These are phyloP conservation scores for Cyphellophora europaea DNA, from an alignment of 2,329 filamentous ascomycete species.

Conservation along the genomic window DNA sequence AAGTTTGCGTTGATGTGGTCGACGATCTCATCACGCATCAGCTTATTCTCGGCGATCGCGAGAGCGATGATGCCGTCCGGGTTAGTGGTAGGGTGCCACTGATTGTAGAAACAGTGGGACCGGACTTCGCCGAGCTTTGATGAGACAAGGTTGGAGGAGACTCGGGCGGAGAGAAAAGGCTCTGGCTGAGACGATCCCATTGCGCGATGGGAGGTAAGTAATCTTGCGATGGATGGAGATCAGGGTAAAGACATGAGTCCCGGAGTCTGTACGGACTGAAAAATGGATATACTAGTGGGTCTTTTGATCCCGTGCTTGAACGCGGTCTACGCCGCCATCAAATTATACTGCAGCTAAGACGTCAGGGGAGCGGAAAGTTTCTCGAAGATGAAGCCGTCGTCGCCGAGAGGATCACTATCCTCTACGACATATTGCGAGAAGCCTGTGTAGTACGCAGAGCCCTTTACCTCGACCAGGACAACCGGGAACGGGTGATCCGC, in stretches of 20 bases:
- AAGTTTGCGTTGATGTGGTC: slow-evolving; percentile 10
- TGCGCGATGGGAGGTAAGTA: no score
- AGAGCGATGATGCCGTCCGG: slow-evolving; percentile 12
- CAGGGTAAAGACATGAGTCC: no score
- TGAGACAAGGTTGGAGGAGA: slow-evolving; percentile 6
- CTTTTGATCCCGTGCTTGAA: no score
- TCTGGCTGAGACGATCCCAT: no score
- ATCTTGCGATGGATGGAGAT: no score
- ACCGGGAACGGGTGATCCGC: slow-evolving; percentile 2
- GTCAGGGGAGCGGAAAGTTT: no score
- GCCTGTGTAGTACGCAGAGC: slow-evolving; percentile 25
- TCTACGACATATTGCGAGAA: slow-evolving; percentile 22
- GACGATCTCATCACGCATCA: slow-evolving; percentile 14
- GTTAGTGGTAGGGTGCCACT: slow-evolving; percentile 11
- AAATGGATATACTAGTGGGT: no score
- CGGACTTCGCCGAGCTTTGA: slow-evolving; percentile 10
- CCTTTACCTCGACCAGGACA: slow-evolving; percentile 24
- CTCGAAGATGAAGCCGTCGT: slow-evolving; percentile 13
- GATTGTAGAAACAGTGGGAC: slow-evolving; percentile 13
- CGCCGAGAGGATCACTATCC: slow-evolving; percentile 19
- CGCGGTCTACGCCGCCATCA: no score
- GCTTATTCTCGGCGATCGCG: slow-evolving; percentile 15
- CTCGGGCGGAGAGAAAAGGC: slow-evolving; percentile 10
- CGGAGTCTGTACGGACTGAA: no score
- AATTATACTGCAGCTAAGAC: no score